phyloP scores from a whole-genome alignment of 768 basidiomycete genomes.

The Boletus rufocinnamomeus region DNA sequence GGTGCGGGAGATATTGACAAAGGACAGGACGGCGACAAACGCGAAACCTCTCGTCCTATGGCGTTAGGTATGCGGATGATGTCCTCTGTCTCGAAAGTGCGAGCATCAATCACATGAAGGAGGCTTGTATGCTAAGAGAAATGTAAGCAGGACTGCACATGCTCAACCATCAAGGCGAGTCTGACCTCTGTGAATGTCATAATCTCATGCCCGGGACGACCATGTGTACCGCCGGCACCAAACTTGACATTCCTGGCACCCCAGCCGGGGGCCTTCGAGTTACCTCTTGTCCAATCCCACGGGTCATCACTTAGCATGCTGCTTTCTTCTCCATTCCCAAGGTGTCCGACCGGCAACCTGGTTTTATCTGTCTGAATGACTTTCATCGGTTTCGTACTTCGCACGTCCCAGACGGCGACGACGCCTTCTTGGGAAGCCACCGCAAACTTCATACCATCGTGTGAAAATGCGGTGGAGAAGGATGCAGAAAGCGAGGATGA shows the following conservation, averaged over 20 bases:
- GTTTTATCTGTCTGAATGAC: conserved; percentile 59
- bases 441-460: conserved; percentile 76
- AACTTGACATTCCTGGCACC: conserved; percentile 89
- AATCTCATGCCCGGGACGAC: conserved; percentile 61
- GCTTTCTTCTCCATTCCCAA: conserved; percentile 42
- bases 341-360: conserved; percentile 32
- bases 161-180: background rate
- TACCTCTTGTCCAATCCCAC: conserved; percentile 66
- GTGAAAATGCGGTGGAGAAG: conserved; percentile 79
- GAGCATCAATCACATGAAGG: conserved; percentile 83
- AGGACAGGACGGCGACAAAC: conserved; percentile 14
- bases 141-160: conserved; percentile 10
- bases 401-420: conserved; percentile 81
- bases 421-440: conserved; percentile 83
- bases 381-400: conserved; percentile 69
- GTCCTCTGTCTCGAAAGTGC: conserved; percentile 80
- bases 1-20: conserved; percentile 12
- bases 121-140: conserved; percentile 69
- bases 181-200: conserved; percentile 90
- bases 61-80: conserved; percentile 58
- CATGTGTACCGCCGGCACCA: conserved; percentile 55
- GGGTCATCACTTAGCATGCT: conserved; percentile 64
- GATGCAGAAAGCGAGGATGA: conserved; percentile 59
- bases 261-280: conserved; percentile 70
- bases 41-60: conserved; percentile 20